These are phyloP conservation scores for Ustilago cynodontis DNA, from an alignment of 1,284 basidiomycete species.

Conservation along the genomic window DNA sequence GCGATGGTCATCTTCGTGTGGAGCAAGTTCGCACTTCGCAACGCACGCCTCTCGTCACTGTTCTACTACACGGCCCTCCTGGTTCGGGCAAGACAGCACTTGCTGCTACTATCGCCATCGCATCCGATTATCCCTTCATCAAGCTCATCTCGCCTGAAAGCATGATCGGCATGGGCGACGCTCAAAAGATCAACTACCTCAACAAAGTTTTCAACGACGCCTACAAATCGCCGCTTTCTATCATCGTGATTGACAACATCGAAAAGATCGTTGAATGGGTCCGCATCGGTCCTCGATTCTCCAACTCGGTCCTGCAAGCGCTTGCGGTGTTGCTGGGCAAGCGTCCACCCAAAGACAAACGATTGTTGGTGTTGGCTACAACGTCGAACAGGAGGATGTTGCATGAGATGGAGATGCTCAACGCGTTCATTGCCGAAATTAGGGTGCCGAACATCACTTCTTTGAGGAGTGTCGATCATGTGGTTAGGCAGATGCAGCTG, in stretches of 20 bases:
- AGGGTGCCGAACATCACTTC: conserved; percentile 85
- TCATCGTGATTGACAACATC: conserved; percentile 87
- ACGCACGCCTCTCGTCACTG: conserved; percentile 90
- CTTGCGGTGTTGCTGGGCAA: conserved; percentile 89
- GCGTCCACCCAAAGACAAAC: conserved; percentile 93
- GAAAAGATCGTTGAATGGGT: conserved; percentile 78
- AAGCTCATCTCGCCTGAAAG: conserved; percentile 95
- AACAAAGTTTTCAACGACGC: conserved; percentile 95
- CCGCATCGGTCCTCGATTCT: conserved; percentile 96
- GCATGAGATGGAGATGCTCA: conserved; percentile 87
- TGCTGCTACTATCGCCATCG: conserved; percentile 92
- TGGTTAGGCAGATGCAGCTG: conserved; percentile 85
- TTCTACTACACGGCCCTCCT: conserved; percentile 87
- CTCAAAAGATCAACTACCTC: conserved; percentile 90
- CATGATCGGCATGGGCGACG: conserved; percentile 94
- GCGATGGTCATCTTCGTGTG: conserved; percentile 90
- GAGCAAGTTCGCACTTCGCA: conserved; percentile 93
- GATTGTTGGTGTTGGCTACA: conserved; percentile 91
- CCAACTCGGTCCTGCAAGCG: conserved; percentile 91
- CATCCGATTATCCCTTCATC: conserved; percentile 95
- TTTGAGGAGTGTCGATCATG: conserved; percentile 79
- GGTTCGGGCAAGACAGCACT: conserved; percentile 95
- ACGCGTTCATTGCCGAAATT: conserved; percentile 89
- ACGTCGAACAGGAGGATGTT: conserved; percentile 89
- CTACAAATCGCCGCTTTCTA: conserved; percentile 96